Conservation (phyloP, 495 filamentous ascomycete genomes). For the Hypoxylon crocopeplum region DNA sequence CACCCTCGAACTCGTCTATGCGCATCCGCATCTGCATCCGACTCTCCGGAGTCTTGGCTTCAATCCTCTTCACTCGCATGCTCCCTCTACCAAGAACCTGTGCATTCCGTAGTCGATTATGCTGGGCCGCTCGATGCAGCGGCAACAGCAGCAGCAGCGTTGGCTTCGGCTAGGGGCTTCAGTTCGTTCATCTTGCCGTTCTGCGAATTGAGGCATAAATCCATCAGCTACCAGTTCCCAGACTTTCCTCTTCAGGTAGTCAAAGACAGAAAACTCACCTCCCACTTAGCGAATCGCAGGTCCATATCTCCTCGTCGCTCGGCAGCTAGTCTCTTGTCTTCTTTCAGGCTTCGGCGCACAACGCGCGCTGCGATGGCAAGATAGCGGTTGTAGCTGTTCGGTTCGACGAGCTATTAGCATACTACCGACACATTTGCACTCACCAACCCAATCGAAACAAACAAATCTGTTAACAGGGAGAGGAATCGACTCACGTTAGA, state of each 20-base stretch:
- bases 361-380: slow-evolving; percentile 76
- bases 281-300: slow-evolving; percentile 93
- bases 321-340: slow-evolving; percentile 81
- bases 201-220: slow-evolving; percentile 56
- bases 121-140: slow-evolving; percentile 38
- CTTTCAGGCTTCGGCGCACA: slow-evolving; percentile 92
- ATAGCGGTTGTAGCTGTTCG: slow-evolving; percentile 81
- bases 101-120: slow-evolving; percentile 27
- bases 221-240: slow-evolving; percentile 30
- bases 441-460: no score
- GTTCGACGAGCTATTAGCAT: slow-evolving; percentile 37
- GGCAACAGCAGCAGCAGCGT: slow-evolving; percentile 67
- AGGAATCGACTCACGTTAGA: slow-evolving; percentile 74
- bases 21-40: slow-evolving; percentile 19
- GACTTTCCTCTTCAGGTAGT: slow-evolving; percentile 10
- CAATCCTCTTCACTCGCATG: slow-evolving; percentile 16
- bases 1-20: slow-evolving; percentile 24
- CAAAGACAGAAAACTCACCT: slow-evolving; percentile 67
- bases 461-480: no score
- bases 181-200: slow-evolving; percentile 95
- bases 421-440: no score
- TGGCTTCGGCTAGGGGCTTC: slow-evolving; percentile 76
- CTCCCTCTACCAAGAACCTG: not conserved
- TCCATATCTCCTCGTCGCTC: slow-evolving; percentile 92
- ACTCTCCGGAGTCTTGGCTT: slow-evolving; percentile 1